phyloP scores from a whole-genome alignment of 2,329 filamentous ascomycete species.

The Fusarium nodosum region DNA sequence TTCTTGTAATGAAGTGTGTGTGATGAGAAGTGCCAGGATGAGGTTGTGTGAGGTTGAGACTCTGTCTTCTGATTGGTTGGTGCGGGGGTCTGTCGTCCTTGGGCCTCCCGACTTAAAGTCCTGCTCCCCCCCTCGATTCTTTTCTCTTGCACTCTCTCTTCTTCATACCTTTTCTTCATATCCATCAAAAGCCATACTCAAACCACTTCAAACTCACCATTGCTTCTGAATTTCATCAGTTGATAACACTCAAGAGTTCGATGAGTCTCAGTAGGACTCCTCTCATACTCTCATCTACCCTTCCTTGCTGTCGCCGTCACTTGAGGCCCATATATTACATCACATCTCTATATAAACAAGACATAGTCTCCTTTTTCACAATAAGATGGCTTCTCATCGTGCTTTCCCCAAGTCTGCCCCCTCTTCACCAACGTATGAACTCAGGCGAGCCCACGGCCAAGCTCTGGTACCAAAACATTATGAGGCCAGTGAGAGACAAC shows the following conservation, averaged over 20 bases:
- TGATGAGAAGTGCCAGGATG: constrained; percentile 29
- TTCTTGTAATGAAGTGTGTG: constrained; percentile 7
- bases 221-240: constrained; percentile 37
- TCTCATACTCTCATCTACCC: constrained; percentile 4
- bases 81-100: constrained; percentile 24
- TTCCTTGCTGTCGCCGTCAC: constrained; percentile 16
- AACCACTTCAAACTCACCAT: constrained; percentile 8
- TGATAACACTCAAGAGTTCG: constrained; percentile 14
- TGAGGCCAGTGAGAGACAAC: not conserved
- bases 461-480: constrained; percentile 2
- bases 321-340: constrained; percentile 8
- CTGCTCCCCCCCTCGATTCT: constrained; percentile 34
- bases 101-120: constrained; percentile 40
- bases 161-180: constrained; percentile 35
- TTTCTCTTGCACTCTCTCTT: constrained; percentile 31
- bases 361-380: not conserved
- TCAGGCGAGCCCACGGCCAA: constrained; percentile 6
- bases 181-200: constrained; percentile 35
- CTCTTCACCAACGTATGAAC: constrained; percentile 8
- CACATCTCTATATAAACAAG: not conserved
- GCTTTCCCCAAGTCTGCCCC: constrained; percentile 3
- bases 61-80: constrained; percentile 41
- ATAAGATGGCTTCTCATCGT: constrained; percentile 27
- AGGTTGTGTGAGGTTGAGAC: constrained; percentile 45
- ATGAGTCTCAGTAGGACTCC: constrained; percentile 28